Evolutionary conservation across 2,329 filamentous ascomycete genomes (phyloP).

Genomic region (Fusarium udum): DNA sequence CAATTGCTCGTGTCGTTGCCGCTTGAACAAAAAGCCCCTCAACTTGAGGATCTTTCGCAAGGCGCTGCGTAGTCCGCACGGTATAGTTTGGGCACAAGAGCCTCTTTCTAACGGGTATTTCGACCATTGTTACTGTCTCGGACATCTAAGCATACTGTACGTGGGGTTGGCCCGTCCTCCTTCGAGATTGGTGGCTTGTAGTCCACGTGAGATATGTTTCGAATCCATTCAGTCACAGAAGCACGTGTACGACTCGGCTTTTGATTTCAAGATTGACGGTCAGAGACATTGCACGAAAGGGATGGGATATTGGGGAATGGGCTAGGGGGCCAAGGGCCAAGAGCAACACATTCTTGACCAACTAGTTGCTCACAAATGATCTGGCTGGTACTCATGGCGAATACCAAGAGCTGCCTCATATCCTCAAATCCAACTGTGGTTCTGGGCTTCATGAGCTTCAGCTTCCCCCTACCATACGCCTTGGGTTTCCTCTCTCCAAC

Average conservation of each 20-base stretch:
- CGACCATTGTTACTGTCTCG: neutral
- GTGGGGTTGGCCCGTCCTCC: neutral
- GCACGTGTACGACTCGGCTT: conserved; percentile 16
- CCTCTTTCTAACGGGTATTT: neutral
- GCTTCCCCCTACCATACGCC: neutral
- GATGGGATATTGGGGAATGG: neutral
- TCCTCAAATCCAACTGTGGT: neutral
- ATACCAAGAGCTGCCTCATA: neutral
- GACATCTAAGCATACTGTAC: neutral
- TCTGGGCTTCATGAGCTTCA: neutral
- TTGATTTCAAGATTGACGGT: conserved; percentile 5
- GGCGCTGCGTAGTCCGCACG: neutral
- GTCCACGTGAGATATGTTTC: conserved; percentile 30
- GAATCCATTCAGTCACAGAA: conserved; percentile 8
- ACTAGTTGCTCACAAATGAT: neutral
- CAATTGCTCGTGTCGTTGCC: conserved; percentile 14
- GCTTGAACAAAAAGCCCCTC: conserved; percentile 9
- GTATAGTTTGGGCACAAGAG: neutral
- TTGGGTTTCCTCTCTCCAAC: neutral
- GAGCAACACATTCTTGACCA: neutral
- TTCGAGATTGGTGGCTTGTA: conserved; percentile 18
- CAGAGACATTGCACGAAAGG: neutral
- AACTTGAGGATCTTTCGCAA: conserved; percentile 10
- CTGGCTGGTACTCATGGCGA: neutral
- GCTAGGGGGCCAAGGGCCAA: neutral